These are phyloP conservation scores for Buddleja alternifolia DNA, from an alignment of 257 asterid species.

Conservation along the genomic window DNA sequence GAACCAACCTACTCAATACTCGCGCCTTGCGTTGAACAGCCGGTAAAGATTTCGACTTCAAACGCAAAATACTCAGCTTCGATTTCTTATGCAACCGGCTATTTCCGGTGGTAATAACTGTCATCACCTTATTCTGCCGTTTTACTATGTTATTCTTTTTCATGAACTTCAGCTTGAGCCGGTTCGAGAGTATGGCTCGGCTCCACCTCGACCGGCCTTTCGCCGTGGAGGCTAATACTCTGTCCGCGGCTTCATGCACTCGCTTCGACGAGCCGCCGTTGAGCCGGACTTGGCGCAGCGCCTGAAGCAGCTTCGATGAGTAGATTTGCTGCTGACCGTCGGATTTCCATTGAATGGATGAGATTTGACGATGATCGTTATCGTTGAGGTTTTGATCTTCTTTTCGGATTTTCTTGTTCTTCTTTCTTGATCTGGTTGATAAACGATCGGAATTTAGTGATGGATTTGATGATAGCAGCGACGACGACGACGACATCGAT, in stretches of 20 bases:
- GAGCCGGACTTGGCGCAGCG: slow-evolving; percentile 74
- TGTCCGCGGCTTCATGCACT: slow-evolving; percentile 85
- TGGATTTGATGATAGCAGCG: slow-evolving; percentile 46
- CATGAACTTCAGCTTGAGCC: slow-evolving; percentile 80
- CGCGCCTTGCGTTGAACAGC: slow-evolving; percentile 80
- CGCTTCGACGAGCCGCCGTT: slow-evolving; percentile 46
- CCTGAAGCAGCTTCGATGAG: slow-evolving; percentile 85
- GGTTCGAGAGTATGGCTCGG: slow-evolving; percentile 79
- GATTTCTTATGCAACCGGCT: slow-evolving; percentile 59
- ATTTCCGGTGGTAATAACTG: slow-evolving; percentile 40
- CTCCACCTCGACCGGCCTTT: slow-evolving; percentile 91
- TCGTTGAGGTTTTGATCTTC: slow-evolving; percentile 23
- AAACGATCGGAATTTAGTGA: slow-evolving; percentile 51
- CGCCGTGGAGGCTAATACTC: slow-evolving; percentile 76
- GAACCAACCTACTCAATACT: slow-evolving; percentile 77
- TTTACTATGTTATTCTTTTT: slow-evolving; percentile 57
- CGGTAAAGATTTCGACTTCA: slow-evolving; percentile 66
- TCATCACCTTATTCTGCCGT: slow-evolving; percentile 48
- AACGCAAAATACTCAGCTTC: slow-evolving; percentile 52
- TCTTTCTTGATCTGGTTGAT: slow-evolving; percentile 46
- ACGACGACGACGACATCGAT: slow-evolving; percentile 35
- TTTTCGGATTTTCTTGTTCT: slow-evolving; percentile 48
- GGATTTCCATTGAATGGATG: slow-evolving; percentile 70
- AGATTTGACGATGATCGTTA: slow-evolving; percentile 22
- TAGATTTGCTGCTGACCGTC: slow-evolving; percentile 82